Conservation (phyloP, 352 stramenopile genomes). For the Phytophthora europaea region DNA sequence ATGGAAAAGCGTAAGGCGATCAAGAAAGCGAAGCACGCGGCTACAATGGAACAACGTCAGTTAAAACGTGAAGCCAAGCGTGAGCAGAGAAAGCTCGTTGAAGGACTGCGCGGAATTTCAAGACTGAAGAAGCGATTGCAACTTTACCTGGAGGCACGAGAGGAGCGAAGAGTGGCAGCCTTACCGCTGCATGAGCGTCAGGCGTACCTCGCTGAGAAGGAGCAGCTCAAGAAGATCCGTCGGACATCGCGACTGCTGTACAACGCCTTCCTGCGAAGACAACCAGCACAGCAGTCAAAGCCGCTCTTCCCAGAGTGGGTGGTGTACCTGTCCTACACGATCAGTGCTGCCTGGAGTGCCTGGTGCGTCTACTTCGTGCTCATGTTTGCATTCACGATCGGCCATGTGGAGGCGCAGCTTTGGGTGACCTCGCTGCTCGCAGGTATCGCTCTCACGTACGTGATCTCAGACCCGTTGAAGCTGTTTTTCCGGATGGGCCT, state of each 20-base stretch:
- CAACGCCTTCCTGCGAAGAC: conserved; percentile 70
- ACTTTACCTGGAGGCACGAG: conserved; percentile 53
- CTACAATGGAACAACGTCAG: conserved; percentile 43
- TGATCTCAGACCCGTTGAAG: conserved; percentile 75
- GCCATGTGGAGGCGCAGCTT: conserved; percentile 62
- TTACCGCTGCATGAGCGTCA: conserved; percentile 72
- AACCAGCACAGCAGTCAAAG: conserved; percentile 56
- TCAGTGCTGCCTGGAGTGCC: conserved; percentile 60
- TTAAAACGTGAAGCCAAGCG: conserved; percentile 47
- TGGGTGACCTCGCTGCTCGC: conserved; percentile 71
- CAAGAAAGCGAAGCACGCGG: conserved; percentile 47
- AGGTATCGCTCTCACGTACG: conserved; percentile 64
- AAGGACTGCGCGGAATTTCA: conserved; percentile 54
- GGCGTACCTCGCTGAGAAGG: conserved; percentile 64
- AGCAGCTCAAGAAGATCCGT: conserved; percentile 72
- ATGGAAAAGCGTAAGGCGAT: conserved; percentile 51
- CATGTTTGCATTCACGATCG: conserved; percentile 78
- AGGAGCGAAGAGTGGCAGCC: conserved; percentile 46
- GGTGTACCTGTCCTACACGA: conserved; percentile 74
- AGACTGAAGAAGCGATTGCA: conserved; percentile 71
- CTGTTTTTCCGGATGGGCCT: conserved; percentile 79
- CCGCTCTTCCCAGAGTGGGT: conserved; percentile 82
- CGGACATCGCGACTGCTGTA: conserved; percentile 77
- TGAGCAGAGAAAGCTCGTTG: conserved; percentile 56
- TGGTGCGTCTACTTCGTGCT: conserved; percentile 79